Evolutionary conservation across 768 basidiomycete genomes (phyloP).

Genomic region (Mycena latifolia): DNA sequence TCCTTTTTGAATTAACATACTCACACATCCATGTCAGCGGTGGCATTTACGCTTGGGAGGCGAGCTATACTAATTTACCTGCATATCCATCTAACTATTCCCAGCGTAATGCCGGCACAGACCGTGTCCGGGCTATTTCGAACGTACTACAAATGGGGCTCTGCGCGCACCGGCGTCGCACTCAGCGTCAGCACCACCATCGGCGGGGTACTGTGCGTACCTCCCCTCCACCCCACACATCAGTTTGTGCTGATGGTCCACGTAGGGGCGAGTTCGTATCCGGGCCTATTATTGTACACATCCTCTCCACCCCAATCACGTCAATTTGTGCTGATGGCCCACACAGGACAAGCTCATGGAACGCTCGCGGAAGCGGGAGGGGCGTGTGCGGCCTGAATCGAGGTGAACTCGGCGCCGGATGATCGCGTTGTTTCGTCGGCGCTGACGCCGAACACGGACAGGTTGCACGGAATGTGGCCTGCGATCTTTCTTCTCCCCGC

Average conservation of each 20-base stretch:
- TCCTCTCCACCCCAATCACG: no score
- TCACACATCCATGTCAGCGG: slow-evolving; percentile 6
- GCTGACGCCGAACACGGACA: not conserved
- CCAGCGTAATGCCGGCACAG: slow-evolving; percentile 38
- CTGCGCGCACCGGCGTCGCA: slow-evolving; percentile 35
- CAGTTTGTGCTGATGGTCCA: no score
- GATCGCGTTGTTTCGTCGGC: no score
- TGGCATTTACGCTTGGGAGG: slow-evolving; percentile 39
- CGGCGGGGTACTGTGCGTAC: slow-evolving; percentile 36
- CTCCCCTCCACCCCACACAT: no score
- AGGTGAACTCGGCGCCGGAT: slow-evolving; percentile 1
- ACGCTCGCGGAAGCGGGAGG: slow-evolving; percentile 24
- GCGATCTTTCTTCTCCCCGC: slow-evolving; percentile 32
- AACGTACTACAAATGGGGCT: slow-evolving; percentile 32
- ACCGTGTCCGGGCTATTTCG: slow-evolving; percentile 37
- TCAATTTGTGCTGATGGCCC: no score
- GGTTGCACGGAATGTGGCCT: slow-evolving; percentile 38
- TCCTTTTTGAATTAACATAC: no score
- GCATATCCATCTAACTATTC: no score
- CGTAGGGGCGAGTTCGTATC: slow-evolving; percentile 37
- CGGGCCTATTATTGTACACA: slow-evolving; percentile 35
- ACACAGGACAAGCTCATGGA: slow-evolving; percentile 23
- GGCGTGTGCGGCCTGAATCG: slow-evolving; percentile 31
- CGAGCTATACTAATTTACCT: not conserved
- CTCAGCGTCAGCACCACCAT: slow-evolving; percentile 36